These are phyloP conservation scores for Chalciporus pseudorubinellus DNA, from an alignment of 768 basidiomycete genomes.

Conservation along the genomic window DNA sequence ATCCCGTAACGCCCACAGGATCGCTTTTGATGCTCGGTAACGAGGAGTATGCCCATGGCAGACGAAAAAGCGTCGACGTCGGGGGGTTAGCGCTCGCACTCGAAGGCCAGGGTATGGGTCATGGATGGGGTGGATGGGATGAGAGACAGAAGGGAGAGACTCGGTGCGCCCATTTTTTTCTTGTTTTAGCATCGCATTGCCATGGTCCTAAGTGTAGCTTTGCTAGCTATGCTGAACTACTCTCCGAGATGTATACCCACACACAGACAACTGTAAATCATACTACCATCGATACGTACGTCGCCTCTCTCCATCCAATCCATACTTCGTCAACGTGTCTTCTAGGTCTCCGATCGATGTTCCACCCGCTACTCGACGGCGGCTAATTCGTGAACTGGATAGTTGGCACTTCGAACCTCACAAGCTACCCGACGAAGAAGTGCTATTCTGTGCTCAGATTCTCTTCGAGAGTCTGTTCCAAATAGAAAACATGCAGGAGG, in stretches of 20 bases:
- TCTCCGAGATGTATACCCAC: conserved; percentile 82
- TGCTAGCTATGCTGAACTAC: conserved; percentile 71
- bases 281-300: conserved; percentile 31
- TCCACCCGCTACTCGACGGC: conserved; percentile 47
- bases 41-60: conserved; percentile 30
- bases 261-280: conserved; percentile 71
- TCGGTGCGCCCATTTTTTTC: conserved; percentile 40
- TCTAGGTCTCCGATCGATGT: conserved; percentile 48
- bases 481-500: conserved; percentile 69
- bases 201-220: conserved; percentile 12
- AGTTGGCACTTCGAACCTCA: conserved; percentile 93
- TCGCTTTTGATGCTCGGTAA: conserved; percentile 24
- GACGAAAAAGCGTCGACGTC: conserved; percentile 82
- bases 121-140: conserved; percentile 68
- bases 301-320: not conserved
- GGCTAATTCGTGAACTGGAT: conserved; percentile 67
- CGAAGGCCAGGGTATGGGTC: conserved; percentile 55
- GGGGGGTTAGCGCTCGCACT: conserved; percentile 86
- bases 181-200: not conserved
- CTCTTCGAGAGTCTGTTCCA: conserved; percentile 85
- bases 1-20: conserved; percentile 4
- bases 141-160: conserved; percentile 45
- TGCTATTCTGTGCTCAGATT: conserved; percentile 75
- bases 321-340: conserved; percentile 12
- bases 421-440: conserved; percentile 76